Base-by-base conservation (phyloP, 108 stramenopile species). In the Pseudonitzschia multistriata region DNA sequence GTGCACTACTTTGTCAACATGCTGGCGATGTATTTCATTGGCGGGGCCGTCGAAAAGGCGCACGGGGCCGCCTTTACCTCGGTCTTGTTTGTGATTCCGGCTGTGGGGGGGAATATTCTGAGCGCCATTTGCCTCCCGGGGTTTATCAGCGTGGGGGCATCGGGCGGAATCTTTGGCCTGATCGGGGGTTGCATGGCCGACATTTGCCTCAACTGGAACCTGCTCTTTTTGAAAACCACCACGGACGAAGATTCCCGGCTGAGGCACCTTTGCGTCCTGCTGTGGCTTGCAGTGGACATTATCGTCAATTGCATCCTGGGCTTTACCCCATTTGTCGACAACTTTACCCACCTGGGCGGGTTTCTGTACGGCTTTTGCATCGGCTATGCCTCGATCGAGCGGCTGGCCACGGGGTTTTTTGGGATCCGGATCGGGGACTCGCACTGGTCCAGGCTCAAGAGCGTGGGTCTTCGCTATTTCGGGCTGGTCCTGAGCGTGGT, bases 1-100 rank as follows among this genome's bases (percentile, higher is more conserved):
- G 80, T 98, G 11, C 98, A 98, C 69, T 93, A 90, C 64, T 13
- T 97, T n/a, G 78, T 95, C 69, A 98, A 98, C 79, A 92, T 96
- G 92, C 49, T 84, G 15, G 96, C 91, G 0, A 68, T 97, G 47
- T 83, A 83, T 73, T 94, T 94, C 71, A 81, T 98, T 68, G 97
- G 97, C 2, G 81, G 68, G 5, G 92, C 94, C 29, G 75, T 96
- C n/a, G 97, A 98, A 78, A 74, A 86, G 37, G 84, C 80, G n/a
- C 94, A 94, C 67, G 97, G 97, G 22, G 74, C 76, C 66, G 57
- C 72, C 40, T 80, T 70, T 35, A 80, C 93, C 30, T 72, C 79
- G 0, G 76, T 91, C 37, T 52, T 95, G 14, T 98, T 95, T 71
- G 53, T 96, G 22, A 68, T 93, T 57, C 81, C 94, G 24, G 97